Conservation (phyloP, 176 grass and related monocot species). For the Musa schizocarpa region DNA sequence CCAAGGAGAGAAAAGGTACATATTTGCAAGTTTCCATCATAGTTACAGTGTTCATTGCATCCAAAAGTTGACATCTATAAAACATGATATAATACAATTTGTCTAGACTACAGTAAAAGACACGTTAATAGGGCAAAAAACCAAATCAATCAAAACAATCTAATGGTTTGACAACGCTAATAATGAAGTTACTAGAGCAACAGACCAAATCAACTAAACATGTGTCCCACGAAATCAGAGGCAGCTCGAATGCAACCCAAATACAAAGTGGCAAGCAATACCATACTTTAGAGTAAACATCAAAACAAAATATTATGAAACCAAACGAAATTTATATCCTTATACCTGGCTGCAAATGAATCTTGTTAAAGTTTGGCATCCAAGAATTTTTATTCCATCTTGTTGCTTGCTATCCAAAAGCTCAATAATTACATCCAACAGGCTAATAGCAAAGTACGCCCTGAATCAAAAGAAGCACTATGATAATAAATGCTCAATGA, state of each 20-base stretch:
- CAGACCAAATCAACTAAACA: neutral
- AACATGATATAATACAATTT: neutral
- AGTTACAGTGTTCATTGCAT: neutral
- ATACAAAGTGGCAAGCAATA: neutral
- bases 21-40: neutral
- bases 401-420: constrained; percentile 92
- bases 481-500: neutral
- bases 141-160: no score
- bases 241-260: neutral
- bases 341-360: constrained; percentile 88
- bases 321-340: neutral
- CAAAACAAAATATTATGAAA: neutral
- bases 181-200: neutral
- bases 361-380: constrained; percentile 81
- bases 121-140: no score
- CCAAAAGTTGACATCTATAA: neutral
- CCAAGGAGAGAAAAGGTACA: no score
- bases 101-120: no score
- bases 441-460: constrained; percentile 93
- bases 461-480: constrained; percentile 30
- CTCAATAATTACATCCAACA: constrained; percentile 74
- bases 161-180: neutral
- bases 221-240: neutral
- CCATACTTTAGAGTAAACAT: neutral
- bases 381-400: constrained; percentile 62